These are phyloP conservation scores for Pythium phragmiticola DNA, from an alignment of 352 stramenopile genomes.

Conservation along the genomic window DNA sequence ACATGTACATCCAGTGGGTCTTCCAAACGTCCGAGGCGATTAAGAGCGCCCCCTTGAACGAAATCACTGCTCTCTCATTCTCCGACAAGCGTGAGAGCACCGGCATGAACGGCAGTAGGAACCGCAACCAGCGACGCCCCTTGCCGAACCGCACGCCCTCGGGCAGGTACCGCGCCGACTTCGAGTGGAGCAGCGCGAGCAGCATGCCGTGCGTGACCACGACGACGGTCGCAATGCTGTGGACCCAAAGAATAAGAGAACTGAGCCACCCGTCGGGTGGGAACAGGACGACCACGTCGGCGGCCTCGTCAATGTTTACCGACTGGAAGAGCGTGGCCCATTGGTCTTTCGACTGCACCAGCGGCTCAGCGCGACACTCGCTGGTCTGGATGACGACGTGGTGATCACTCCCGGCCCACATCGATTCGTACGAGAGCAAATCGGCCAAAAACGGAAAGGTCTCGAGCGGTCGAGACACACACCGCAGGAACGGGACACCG, in stretches of 20 bases:
- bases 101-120: slow-evolving; percentile 47
- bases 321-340: slow-evolving; percentile 44
- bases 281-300: slow-evolving; percentile 40
- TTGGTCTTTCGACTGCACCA: slow-evolving; percentile 33
- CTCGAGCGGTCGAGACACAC: slow-evolving; percentile 31
- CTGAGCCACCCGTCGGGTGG: slow-evolving; percentile 40
- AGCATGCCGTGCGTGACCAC: slow-evolving; percentile 42
- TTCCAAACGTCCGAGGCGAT: slow-evolving; percentile 63
- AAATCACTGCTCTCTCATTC: slow-evolving; percentile 39
- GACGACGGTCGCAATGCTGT: slow-evolving; percentile 43
- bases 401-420: slow-evolving; percentile 43
- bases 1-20: slow-evolving; percentile 66
- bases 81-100: slow-evolving; percentile 30
- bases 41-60: slow-evolving; percentile 49
- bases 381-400: slow-evolving; percentile 51
- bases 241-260: slow-evolving; percentile 30
- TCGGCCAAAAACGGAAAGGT: slow-evolving; percentile 55
- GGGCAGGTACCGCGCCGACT: slow-evolving; percentile 42
- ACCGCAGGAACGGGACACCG: slow-evolving; percentile 51
- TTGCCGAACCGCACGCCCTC: slow-evolving; percentile 34
- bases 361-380: slow-evolving; percentile 37
- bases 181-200: slow-evolving; percentile 37
- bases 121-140: slow-evolving; percentile 28
- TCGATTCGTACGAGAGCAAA: slow-evolving; percentile 47
- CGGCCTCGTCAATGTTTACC: slow-evolving; percentile 36